phyloP scores from a whole-genome alignment of 495 filamentous ascomycete genomes.

The Staphylotrichum tortipilum region DNA sequence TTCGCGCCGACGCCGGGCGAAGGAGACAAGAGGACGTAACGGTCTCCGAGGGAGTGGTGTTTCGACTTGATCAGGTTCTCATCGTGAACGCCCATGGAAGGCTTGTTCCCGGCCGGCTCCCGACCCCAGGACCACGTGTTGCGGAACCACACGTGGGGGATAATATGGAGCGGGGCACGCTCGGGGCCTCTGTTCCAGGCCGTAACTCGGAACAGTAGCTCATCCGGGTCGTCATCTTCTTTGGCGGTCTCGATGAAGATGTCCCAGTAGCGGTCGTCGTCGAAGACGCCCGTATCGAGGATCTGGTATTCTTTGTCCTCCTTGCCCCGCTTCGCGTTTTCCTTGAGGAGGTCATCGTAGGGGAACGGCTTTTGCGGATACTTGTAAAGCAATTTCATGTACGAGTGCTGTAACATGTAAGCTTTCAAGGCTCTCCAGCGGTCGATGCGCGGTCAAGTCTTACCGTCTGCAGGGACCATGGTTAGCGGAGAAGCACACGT shows the following conservation, averaged over 20 bases:
- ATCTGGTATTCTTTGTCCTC: slow-evolving; percentile 83
- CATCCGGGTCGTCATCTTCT: slow-evolving; percentile 78
- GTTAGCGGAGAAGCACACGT: slow-evolving; percentile 14
- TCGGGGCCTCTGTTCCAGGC: slow-evolving; percentile 93
- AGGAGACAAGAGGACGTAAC: slow-evolving; percentile 78
- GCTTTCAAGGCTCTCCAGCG: not conserved
- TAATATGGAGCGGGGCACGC: slow-evolving; percentile 80
- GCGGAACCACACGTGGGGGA: slow-evolving; percentile 93
- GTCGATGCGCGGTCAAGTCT: slow-evolving; percentile 7
- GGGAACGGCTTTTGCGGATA: slow-evolving; percentile 89
- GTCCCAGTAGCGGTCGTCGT: slow-evolving; percentile 93
- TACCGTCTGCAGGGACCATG: slow-evolving; percentile 34
- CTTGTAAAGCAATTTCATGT: slow-evolving; percentile 99
- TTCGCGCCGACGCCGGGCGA: slow-evolving; percentile 74
- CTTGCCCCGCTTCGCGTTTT: slow-evolving; percentile 68
- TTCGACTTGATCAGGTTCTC: slow-evolving; percentile 62
- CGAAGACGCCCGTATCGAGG: slow-evolving; percentile 81
- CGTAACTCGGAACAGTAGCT: slow-evolving; percentile 87
- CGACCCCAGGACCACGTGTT: slow-evolving; percentile 94
- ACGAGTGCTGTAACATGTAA: slow-evolving; percentile 62
- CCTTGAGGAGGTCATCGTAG: slow-evolving; percentile 74
- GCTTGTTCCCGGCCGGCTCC: slow-evolving; percentile 63
- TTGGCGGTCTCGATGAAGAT: slow-evolving; percentile 96
- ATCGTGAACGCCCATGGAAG: slow-evolving; percentile 54
- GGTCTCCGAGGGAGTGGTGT: slow-evolving; percentile 69